Base-by-base conservation (phyloP, 1,284 basidiomycete species). In the Cryptococcus amylolentus region DNA sequence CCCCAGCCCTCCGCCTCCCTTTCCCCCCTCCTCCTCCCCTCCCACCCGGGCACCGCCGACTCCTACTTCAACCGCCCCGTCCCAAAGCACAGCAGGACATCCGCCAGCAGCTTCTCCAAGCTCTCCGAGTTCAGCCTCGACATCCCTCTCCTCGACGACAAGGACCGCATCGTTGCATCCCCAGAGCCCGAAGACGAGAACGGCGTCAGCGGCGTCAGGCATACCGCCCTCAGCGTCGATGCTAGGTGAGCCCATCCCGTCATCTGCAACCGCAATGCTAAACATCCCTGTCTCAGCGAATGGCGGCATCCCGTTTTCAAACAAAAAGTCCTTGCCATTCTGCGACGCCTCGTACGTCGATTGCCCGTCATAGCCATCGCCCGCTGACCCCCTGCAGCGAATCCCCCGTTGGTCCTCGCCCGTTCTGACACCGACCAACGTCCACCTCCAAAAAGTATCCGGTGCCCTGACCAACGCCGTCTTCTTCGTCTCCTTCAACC, bases 381-480 rank as follows among this genome's bases (percentile, higher is more conserved):
- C 12, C 4, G 39, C 47, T 57, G 50, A 28, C 39, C 61, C 49
- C 27, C 56, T n/a, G 4, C 63, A 74, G 65, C 56, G 61, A 26
- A 69, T 78, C 13, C 73, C 75, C 7, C 52, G 64, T 26, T 79
- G 78, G 78, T 76, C 84, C 18, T 72, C 73, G 8, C 51, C 68
- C 3, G 47, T 57, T 18, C 66, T 79, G 49, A 71, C 63, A 37
- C 70, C 74, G 3, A 77, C 81, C 39, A 79, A 81, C 44, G 75
- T 92, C 56, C 81, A 80, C 56, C 82, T 94, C 63, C 81, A 81
- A 68, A 92, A 88, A 74, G 87, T 91, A n/a, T 89, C 91, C 9
- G 92, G 93, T 14, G 88, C 90, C 18, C 78, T 95, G 65, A 97
- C 93, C 44, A 97, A 97, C 72, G 88, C 90, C 59, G 91, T 97